These are phyloP conservation scores for Talaromyces marneffei DNA, from an alignment of 2,329 filamentous ascomycete species.

Conservation along the genomic window DNA sequence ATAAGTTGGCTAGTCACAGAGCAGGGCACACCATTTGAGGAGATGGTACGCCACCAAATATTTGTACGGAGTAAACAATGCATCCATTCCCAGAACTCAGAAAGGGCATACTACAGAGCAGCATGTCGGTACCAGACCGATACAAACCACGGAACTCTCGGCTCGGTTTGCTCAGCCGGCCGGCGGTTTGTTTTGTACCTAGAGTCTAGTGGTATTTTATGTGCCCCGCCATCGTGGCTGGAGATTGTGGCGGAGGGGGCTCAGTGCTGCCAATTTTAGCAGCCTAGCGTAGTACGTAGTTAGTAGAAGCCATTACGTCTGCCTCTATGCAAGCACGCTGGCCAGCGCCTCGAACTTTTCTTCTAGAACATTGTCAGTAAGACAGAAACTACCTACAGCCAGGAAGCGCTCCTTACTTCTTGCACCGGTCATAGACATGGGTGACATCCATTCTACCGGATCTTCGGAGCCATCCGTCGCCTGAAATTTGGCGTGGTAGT, in stretches of 20 bases:
- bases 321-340: too few relatives aligned
- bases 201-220: background rate
- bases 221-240: background rate
- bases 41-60: background rate
- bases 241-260: background rate
- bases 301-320: too few relatives aligned
- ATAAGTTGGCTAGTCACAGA: background rate
- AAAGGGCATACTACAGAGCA: too few relatives aligned
- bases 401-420: too few relatives aligned
- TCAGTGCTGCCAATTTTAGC: background rate
- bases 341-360: too few relatives aligned
- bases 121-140: background rate
- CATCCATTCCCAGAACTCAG: too few relatives aligned
- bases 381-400: too few relatives aligned
- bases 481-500: too few relatives aligned
- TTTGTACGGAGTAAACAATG: background rate
- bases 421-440: too few relatives aligned
- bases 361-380: too few relatives aligned
- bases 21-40: background rate
- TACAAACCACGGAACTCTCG: background rate
- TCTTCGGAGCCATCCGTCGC: too few relatives aligned
- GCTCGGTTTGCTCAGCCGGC: background rate
- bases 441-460: too few relatives aligned
- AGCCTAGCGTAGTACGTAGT: background rate
- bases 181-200: background rate